A percentile compares a stretch with the other conserved stretches of the same genome.
These are phyloP conservation scores for Stenocarpella maydis DNA, from an alignment of 2,329 filamentous ascomycete genomes.

Conservation along the genomic window DNA sequence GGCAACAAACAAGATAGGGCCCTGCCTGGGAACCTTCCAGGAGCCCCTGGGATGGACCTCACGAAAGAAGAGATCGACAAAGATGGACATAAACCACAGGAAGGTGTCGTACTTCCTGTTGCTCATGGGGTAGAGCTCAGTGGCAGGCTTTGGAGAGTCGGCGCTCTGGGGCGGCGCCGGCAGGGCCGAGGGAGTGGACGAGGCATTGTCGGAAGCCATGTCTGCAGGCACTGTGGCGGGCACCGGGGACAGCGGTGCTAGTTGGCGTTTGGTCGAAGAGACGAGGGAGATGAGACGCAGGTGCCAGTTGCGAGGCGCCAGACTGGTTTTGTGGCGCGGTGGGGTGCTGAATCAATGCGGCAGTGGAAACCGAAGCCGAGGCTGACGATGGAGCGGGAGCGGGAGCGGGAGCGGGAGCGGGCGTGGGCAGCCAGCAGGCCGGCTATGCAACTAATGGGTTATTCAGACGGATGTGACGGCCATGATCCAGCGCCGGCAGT, in stretches of 20 bases:
- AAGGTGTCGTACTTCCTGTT: constrained; percentile 81
- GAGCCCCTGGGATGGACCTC: constrained; percentile 94
- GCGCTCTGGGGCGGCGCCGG: constrained; percentile 39
- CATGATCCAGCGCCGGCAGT: background rate
- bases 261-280: background rate
- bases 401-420: no score
- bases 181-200: constrained; percentile 19
- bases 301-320: background rate
- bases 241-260: constrained; percentile 29
- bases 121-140: constrained; percentile 74
- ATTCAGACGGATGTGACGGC: background rate
- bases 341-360: background rate
- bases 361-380: constrained; percentile 1
- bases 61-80: constrained; percentile 96
- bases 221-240: background rate
- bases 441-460: background rate
- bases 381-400: constrained; percentile 1
- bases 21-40: constrained; percentile 90
- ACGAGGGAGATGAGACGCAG: background rate
- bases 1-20: constrained; percentile 93
- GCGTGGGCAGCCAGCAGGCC: background rate
- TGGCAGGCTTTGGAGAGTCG: constrained; percentile 44
- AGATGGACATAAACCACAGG: constrained; percentile 78
- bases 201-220: constrained; percentile 32
- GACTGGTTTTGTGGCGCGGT: constrained; percentile 6